Percentiles rank a stretch among this genome's conserved stretches.
Evolutionary conservation across 306 rosid species (phyloP).

Genomic region (Trifolium fragiferum): DNA sequence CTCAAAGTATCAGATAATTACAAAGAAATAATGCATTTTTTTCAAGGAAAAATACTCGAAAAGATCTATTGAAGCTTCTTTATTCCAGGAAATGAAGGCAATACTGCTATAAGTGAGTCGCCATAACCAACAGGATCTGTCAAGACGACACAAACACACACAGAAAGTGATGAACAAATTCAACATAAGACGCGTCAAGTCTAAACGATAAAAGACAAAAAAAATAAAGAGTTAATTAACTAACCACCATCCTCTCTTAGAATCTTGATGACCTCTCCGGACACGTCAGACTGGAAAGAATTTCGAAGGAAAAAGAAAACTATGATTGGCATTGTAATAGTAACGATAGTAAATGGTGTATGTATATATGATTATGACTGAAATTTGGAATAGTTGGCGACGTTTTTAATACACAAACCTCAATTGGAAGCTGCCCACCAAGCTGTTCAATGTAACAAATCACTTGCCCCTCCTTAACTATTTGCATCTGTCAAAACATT

Average conservation of each 20-base stretch:
- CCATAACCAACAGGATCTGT: slow-evolving; percentile 94
- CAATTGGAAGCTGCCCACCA: slow-evolving; percentile 77
- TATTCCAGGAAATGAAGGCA: slow-evolving; percentile 93
- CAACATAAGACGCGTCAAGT: neutral
- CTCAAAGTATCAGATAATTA: slow-evolving; percentile 9
- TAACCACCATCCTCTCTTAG: slow-evolving; percentile 85
- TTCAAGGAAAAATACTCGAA: neutral
- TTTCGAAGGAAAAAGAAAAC: slow-evolving; percentile 23
- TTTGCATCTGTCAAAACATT: slow-evolving; percentile 63
- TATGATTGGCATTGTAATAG: neutral
- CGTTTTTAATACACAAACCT: slow-evolving; percentile 58
- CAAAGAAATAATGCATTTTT: slow-evolving; percentile 14
- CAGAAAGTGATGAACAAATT: slow-evolving; percentile 3
- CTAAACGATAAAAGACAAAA: neutral
- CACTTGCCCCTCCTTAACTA: slow-evolving; percentile 84
- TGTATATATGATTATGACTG: neutral
- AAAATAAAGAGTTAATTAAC: slow-evolving; percentile 28
- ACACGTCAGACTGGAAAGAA: slow-evolving; percentile 65
- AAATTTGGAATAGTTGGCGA: slow-evolving; percentile 4
- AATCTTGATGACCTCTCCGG: slow-evolving; percentile 89
- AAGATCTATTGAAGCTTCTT: slow-evolving; percentile 73
- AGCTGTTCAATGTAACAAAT: slow-evolving; percentile 87
- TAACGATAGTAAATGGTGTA: neutral
- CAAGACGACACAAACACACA: neutral
- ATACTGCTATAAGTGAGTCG: slow-evolving; percentile 78